Percentiles rank a stretch among this genome's conserved stretches.
phyloP scores from a whole-genome alignment of 1,284 basidiomycete genomes.

The Pisolithus thermaeus region DNA sequence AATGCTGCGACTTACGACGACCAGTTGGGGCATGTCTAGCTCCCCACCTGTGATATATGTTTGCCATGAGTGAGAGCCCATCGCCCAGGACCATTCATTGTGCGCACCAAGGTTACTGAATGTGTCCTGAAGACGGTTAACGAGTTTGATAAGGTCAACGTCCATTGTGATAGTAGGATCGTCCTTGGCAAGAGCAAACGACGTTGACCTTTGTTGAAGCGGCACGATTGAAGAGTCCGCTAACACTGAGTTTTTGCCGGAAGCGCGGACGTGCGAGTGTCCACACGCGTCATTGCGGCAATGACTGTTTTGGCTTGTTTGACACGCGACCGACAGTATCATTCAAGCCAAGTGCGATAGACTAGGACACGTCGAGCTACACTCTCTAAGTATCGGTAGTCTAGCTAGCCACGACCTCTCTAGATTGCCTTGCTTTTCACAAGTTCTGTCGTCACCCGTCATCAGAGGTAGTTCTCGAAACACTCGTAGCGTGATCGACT shows the following conservation, averaged over 20 bases:
- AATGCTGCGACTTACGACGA: conserved; percentile 51
- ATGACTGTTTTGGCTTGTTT: conserved; percentile 28
- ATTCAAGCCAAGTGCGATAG: conserved; percentile 1
- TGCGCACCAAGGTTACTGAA: conserved; percentile 74
- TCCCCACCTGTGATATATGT: conserved; percentile 56
- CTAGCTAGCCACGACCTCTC: conserved; percentile 18
- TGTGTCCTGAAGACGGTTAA: conserved; percentile 93
- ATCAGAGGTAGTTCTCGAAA: conserved; percentile 10
- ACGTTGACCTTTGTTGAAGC: conserved; percentile 8
- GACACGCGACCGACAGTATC: conserved; percentile 7
- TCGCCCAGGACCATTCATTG: conserved; percentile 3
- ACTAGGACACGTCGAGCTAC: conserved; percentile 4
- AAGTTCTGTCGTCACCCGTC: conserved; percentile 40
- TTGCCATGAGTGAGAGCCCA: conserved; percentile 13
- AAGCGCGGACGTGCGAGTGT: conserved; percentile 11
- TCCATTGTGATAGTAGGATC: conserved; percentile 59
- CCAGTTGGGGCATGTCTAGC: conserved; percentile 81
- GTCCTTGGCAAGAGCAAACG: neutral
- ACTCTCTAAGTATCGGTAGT: conserved; percentile 18
- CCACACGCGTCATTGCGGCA: conserved; percentile 32
- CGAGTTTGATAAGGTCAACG: conserved; percentile 89
- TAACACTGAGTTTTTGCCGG: conserved; percentile 1
- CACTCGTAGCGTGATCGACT: conserved; percentile 32
- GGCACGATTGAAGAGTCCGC: neutral
- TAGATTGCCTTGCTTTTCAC: conserved; percentile 69